Evolutionary conservation across 331 rosid genomes (phyloP), one percentile per base, ranked within the genome.

Genomic region (Saraca asoca): DNA sequence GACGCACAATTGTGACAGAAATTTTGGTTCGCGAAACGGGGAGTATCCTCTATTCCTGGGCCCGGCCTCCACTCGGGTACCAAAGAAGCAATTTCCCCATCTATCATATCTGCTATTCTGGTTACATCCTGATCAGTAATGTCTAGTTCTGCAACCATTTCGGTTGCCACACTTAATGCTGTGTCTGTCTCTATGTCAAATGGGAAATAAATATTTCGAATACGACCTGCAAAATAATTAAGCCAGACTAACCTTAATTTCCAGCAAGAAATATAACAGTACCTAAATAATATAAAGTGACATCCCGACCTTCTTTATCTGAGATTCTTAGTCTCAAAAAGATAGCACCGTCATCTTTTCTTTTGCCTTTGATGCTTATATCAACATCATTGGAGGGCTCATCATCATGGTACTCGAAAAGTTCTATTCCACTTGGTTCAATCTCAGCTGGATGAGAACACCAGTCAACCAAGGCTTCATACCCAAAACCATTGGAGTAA

Each of bases 91-190:
- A 93, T 90, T 85, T 86, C 97, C 59, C 97, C 95, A 71, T 93
- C 97, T 52, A 93, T 93, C 95, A 86, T 87, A 70, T 85, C 90
- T 18, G 97, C 98, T 84, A 93, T 93, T 56, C 89, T 69, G 50
- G 81, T 88, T 52, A 81, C 97, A 68, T 90, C 95, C 53, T 86
- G 98, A 75, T 93, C 98, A 0, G 86, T 93, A 33, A 93, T 90
- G 77, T 86, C 95, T 0, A 93, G 88, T 52, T 93, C 98, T 10
- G 96, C 98, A 52, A 90, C 87, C 98, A 93, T 93, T 81, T 93
- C 98, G 3, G 96, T 78, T 15, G 98, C 91, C 42, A 93, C 98
- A 5, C 89, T 88, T 42, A 90, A 61, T 75, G 98, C 96, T 24
- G 98, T 93, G 71, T 90, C 98, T 1, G 48, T 79, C 79, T 86